These are phyloP conservation scores for Fusarium burgessii DNA, from an alignment of 2,329 filamentous ascomycete genomes.

Conservation along the genomic window DNA sequence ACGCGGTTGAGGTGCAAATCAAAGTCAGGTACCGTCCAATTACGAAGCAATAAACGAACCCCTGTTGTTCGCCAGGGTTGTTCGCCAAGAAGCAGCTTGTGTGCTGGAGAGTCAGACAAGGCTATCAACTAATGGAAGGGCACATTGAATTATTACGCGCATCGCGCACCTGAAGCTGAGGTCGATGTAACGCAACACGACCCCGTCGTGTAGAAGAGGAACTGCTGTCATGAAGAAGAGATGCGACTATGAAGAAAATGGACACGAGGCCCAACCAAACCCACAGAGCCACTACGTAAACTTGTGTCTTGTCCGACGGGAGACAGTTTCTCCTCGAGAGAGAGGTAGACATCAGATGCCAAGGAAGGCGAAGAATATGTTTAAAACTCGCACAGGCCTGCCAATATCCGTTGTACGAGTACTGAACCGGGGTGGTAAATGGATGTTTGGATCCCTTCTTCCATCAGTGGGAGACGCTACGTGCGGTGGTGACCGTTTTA, in stretches of 20 bases:
- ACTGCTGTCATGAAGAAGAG: constrained; percentile 19
- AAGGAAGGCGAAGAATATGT: constrained; percentile 32
- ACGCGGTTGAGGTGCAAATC: constrained; percentile 24
- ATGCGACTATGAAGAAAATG: neutral
- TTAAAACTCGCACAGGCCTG: constrained; percentile 35
- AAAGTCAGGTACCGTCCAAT: constrained; percentile 29
- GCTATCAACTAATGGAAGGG: constrained; percentile 6
- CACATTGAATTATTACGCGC: constrained; percentile 21
- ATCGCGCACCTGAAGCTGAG: constrained; percentile 47
- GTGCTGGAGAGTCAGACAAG: constrained; percentile 12
- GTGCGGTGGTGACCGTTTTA: constrained; percentile 45
- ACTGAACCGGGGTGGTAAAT: constrained; percentile 5
- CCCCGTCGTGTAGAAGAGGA: constrained; percentile 32
- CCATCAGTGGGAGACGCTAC: constrained; percentile 38
- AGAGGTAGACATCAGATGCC: constrained; percentile 45
- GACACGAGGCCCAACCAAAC: constrained; percentile 1
- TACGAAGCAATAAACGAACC: constrained; percentile 19
- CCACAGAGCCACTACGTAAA: neutral
- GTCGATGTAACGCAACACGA: constrained; percentile 45
- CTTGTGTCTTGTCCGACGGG: constrained; percentile 13
- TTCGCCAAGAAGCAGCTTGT: constrained; percentile 16
- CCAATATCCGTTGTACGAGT: constrained; percentile 27
- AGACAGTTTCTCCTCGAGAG: constrained; percentile 12
- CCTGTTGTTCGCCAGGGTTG: constrained; percentile 21
- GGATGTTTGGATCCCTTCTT: constrained; percentile 38